These are phyloP conservation scores for Mycena amicta DNA, from an alignment of 768 basidiomycete genomes.

Conservation along the genomic window DNA sequence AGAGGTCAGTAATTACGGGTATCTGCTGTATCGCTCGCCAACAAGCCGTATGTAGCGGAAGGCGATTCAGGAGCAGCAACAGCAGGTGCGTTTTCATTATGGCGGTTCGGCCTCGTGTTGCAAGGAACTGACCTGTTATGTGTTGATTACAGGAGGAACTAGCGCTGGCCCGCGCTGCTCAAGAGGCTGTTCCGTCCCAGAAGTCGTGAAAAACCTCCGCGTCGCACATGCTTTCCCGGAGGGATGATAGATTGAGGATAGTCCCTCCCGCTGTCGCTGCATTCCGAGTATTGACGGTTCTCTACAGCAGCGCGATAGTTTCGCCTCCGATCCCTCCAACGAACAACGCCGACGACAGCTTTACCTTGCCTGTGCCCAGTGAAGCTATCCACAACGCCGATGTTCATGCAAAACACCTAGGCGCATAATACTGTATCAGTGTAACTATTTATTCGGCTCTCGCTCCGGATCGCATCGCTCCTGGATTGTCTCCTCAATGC, in stretches of 20 bases:
- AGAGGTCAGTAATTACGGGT: slow-evolving; percentile 9
- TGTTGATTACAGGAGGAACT: slow-evolving; percentile 11
- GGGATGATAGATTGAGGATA: neutral
- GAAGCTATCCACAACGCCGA: too few species aligned
- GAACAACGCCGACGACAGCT: neutral
- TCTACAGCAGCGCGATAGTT: slow-evolving; percentile 13
- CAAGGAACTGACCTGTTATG: neutral
- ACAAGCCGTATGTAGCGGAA: slow-evolving; percentile 9
- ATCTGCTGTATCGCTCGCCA: too few species aligned
- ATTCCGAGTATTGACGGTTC: too few species aligned
- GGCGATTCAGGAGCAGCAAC: slow-evolving; percentile 5
- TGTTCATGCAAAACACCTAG: too few species aligned
- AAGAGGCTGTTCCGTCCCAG: slow-evolving; percentile 15
- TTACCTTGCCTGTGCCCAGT: neutral
- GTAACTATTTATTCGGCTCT: too few species aligned
- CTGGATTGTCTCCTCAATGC: too few species aligned
- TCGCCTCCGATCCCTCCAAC: neutral
- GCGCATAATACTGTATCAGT: too few species aligned
- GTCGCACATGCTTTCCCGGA: neutral
- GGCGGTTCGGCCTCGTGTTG: too few species aligned
- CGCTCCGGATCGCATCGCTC: too few species aligned
- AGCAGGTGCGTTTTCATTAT: slow-evolving; percentile 3
- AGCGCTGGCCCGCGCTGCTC: slow-evolving; percentile 21
- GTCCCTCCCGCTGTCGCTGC: too few species aligned
- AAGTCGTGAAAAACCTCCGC: slow-evolving; percentile 8